Percentiles rank a stretch among this genome's conserved stretches.
Conservation (phyloP, 805 yeast species). For the Candida succiphila region DNA sequence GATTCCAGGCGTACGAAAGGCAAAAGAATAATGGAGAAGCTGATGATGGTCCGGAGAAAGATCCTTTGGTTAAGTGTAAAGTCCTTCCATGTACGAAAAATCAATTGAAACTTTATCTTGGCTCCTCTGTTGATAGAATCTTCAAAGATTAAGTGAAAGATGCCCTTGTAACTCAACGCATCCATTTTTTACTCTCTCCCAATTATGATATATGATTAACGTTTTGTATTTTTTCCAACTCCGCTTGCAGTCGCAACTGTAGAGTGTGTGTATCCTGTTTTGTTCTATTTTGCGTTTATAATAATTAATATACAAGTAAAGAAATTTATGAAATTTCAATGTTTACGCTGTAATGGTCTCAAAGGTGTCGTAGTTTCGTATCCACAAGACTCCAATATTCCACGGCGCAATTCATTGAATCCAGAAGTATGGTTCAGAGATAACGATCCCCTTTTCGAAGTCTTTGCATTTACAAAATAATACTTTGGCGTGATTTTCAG, state of each 20-base stretch:
- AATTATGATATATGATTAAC: too few species aligned
- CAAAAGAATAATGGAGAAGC: conserved; percentile 28
- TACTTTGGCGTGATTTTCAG: conserved; percentile 29
- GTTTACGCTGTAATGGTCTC: conserved; percentile 6
- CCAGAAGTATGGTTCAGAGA: too few species aligned
- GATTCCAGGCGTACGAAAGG: conserved; percentile 78
- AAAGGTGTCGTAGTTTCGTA: conserved; percentile 8
- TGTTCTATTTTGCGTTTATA: too few species aligned
- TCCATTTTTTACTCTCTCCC: too few species aligned
- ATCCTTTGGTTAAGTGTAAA: conserved; percentile 63
- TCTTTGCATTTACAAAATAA: conserved; percentile 42
- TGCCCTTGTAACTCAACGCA: too few species aligned
- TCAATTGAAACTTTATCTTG: conserved; percentile 61
- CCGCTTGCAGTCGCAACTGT: too few species aligned
- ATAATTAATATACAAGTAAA: too few species aligned
- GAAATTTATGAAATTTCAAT: too few species aligned
- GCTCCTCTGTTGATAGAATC: conserved; percentile 50
- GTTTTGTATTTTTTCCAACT: too few species aligned
- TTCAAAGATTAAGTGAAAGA: conserved; percentile 23
- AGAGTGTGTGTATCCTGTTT: too few species aligned
- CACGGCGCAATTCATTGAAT: conserved; percentile 37
- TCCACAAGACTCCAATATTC: conserved; percentile 47
- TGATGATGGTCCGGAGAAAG: too few species aligned
- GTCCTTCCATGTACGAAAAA: conserved; percentile 66
- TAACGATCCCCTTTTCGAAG: conserved; percentile 17